Evolutionary conservation across 495 filamentous ascomycete genomes (phyloP).

Genomic region (Daldinia grandis): DNA sequence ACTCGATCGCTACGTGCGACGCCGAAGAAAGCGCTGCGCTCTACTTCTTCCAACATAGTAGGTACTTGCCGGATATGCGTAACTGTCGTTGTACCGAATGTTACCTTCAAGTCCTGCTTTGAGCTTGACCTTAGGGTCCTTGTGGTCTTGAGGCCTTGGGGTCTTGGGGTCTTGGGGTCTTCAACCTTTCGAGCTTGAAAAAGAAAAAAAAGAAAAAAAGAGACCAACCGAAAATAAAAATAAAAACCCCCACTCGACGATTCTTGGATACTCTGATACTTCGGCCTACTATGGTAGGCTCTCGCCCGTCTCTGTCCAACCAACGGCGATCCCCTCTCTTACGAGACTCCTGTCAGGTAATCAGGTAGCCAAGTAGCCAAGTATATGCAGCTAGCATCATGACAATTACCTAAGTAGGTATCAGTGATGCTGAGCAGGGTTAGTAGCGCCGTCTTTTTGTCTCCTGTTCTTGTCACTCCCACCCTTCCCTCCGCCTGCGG

Average conservation of each 20-base stretch:
- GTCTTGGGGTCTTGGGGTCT: constrained; percentile 7
- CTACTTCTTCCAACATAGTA: constrained; percentile 24
- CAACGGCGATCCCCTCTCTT: constrained; percentile 3
- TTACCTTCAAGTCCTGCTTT: constrained; percentile 12
- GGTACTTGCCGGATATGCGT: constrained; percentile 34
- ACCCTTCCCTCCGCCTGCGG: constrained; percentile 30
- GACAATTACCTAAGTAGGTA: constrained; percentile 36
- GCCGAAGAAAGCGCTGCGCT: constrained; percentile 14
- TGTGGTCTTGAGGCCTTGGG: constrained; percentile 7
- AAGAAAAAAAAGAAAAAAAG: neutral
- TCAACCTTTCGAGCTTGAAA: constrained; percentile 7
- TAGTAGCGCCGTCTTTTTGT: constrained; percentile 26
- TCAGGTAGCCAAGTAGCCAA: neutral
- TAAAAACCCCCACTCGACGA: constrained; percentile 29
- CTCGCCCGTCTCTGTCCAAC: constrained; percentile 21
- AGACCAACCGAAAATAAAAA: neutral
- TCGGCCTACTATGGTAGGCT: constrained; percentile 10
- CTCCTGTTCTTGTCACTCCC: constrained; percentile 12
- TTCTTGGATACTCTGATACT: constrained; percentile 23
- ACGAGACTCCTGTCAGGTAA: neutral
- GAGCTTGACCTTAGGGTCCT: neutral
- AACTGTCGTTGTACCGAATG: constrained; percentile 28
- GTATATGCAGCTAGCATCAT: constrained; percentile 14
- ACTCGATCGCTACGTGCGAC: constrained; percentile 26
- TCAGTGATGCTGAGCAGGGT: constrained; percentile 26